Evolutionary conservation across 768 basidiomycete genomes (phyloP).

Genomic region (Leccinellum luteum): DNA sequence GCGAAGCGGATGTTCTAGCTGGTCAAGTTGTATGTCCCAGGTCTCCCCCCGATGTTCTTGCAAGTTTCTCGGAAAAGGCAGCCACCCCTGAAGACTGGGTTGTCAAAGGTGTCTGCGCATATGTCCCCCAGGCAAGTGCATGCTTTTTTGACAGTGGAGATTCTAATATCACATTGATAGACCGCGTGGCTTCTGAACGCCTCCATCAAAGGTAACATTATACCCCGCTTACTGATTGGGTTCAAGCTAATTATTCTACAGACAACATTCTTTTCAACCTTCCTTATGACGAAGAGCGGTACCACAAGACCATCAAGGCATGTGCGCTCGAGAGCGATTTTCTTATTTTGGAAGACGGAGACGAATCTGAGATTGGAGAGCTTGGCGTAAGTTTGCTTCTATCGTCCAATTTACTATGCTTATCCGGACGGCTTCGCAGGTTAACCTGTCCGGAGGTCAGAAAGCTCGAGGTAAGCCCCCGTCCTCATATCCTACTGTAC

Average conservation of each 20-base stretch:
- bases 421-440: slow-evolving; percentile 15
- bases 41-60: slow-evolving; percentile 78
- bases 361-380: slow-evolving; percentile 86
- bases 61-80: slow-evolving; percentile 46
- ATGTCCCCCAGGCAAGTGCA: slow-evolving; percentile 68
- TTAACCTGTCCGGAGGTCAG: slow-evolving; percentile 50
- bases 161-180: slow-evolving; percentile 24
- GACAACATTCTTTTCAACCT: slow-evolving; percentile 80
- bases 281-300: slow-evolving; percentile 71
- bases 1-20: slow-evolving; percentile 52
- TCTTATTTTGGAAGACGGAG: slow-evolving; percentile 82
- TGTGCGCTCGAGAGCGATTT: slow-evolving; percentile 73
- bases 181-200: slow-evolving; percentile 73
- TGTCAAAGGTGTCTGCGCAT: slow-evolving; percentile 75
- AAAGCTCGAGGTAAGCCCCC: slow-evolving; percentile 58
- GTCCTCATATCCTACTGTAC: background rate
- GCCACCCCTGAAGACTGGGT: slow-evolving; percentile 67
- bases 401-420: background rate
- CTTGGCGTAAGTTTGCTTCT: slow-evolving; percentile 52
- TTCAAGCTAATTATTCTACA: slow-evolving; percentile 30
- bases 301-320: slow-evolving; percentile 74
- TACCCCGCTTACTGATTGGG: slow-evolving; percentile 28
- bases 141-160: slow-evolving; percentile 2
- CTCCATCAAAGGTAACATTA: slow-evolving; percentile 36
- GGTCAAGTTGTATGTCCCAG: slow-evolving; percentile 83